A percentile compares a stretch with the other conserved stretches of the same genome.
Conservation (phyloP, 768 basidiomycete genomes). For the Rickenella mellea region DNA sequence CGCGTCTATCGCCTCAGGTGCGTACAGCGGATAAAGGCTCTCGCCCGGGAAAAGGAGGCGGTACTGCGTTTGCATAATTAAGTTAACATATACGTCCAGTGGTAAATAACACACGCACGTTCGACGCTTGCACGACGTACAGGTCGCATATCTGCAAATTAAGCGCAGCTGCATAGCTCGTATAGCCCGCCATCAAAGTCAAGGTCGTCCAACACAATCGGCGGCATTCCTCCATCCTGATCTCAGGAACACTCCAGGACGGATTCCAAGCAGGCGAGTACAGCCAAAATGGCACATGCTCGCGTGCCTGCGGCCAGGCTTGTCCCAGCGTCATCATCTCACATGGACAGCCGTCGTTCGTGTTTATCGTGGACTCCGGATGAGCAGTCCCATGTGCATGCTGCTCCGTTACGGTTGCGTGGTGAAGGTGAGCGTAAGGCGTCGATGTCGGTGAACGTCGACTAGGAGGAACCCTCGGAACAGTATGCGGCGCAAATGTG, state of each 20-base stretch:
- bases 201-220: conserved; percentile 68
- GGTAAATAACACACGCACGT: conserved; percentile 34
- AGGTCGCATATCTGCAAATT: conserved; percentile 22
- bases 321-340: conserved; percentile 38
- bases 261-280: conserved; percentile 56
- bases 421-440: too few relatives aligned
- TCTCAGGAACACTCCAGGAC: conserved; percentile 50
- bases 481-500: too few relatives aligned
- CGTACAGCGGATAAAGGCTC: conserved; percentile 31
- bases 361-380: not conserved
- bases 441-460: too few relatives aligned
- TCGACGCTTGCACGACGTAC: conserved; percentile 54
- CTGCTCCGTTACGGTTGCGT: not conserved
- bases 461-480: too few relatives aligned
- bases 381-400: not conserved
- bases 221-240: conserved; percentile 62
- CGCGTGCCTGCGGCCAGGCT: conserved; percentile 38
- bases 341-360: conserved; percentile 8
- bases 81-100: too few relatives aligned
- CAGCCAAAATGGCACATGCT: conserved; percentile 54
- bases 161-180: not conserved
- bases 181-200: conserved; percentile 43
- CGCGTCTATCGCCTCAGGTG: conserved; percentile 18
- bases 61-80: conserved; percentile 36
- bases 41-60: conserved; percentile 73